Evolutionary conservation across 768 basidiomycete species (phyloP).

Genomic region (Calocybe cyanea): DNA sequence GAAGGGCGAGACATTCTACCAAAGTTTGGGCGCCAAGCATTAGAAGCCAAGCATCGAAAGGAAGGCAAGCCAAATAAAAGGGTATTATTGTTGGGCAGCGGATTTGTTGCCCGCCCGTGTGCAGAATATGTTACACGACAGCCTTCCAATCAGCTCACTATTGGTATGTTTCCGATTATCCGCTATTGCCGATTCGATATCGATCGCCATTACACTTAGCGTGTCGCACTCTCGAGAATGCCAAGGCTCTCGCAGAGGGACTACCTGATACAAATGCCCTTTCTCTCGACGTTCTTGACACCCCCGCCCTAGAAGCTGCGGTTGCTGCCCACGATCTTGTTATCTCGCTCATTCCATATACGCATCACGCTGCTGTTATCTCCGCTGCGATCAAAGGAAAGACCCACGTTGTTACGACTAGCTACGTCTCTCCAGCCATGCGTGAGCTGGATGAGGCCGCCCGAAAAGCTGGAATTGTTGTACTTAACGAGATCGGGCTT

Average conservation of each 20-base stretch:
- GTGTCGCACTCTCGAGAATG: conserved; percentile 81
- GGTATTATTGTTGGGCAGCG: conserved; percentile 88
- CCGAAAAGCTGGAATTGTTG: conserved; percentile 85
- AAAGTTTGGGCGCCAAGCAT: conserved; percentile 63
- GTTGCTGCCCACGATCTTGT: conserved; percentile 89
- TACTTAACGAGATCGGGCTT: conserved; percentile 97
- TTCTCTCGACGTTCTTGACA: conserved; percentile 76
- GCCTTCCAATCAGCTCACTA: conserved; percentile 77
- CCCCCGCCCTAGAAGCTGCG: conserved; percentile 67
- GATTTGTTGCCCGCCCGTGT: conserved; percentile 94
- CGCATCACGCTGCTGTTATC: conserved; percentile 84
- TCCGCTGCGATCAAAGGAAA: conserved; percentile 86
- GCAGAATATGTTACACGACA: conserved; percentile 89
- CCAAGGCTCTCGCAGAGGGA: conserved; percentile 61
- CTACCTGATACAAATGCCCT: conserved; percentile 71
- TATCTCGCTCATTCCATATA: conserved; percentile 96
- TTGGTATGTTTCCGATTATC: conserved; percentile 47
- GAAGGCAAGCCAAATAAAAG: conserved; percentile 47
- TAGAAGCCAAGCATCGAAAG: conserved; percentile 32
- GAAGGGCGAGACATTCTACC: conserved; percentile 72
- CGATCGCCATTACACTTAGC: conserved; percentile 37
- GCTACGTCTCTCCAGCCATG: conserved; percentile 91
- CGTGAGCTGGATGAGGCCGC: conserved; percentile 76
- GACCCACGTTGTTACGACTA: conserved; percentile 93
- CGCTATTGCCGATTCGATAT: background rate